Evolutionary conservation across 2,329 filamentous ascomycete genomes (phyloP).

Genomic region (Zopfia rhizophila): DNA sequence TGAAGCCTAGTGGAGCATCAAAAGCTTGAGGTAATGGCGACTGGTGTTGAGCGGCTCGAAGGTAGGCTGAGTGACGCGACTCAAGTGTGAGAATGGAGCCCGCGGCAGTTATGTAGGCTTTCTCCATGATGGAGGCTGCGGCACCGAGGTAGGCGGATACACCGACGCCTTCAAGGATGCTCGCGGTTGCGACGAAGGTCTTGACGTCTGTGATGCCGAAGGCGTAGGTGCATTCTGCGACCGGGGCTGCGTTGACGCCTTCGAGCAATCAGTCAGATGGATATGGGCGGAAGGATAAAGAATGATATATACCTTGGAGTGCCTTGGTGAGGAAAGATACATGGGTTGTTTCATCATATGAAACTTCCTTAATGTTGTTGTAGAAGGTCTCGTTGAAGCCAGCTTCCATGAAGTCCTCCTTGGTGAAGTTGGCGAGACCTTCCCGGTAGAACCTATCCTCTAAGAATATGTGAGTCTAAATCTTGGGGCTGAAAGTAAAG

Average conservation of each 20-base stretch:
- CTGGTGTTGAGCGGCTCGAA: conserved; percentile 62
- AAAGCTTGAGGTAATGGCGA: conserved; percentile 68
- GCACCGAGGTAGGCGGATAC: conserved; percentile 71
- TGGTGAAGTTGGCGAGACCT: conserved; percentile 67
- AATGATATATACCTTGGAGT: conserved; percentile 36
- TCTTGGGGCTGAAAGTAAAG: background rate
- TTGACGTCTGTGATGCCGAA: conserved; percentile 63
- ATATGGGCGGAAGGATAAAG: background rate
- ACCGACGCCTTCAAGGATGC: conserved; percentile 66
- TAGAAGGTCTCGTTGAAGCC: conserved; percentile 65
- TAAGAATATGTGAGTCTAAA: conserved; percentile 37
- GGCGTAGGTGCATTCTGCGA: conserved; percentile 65
- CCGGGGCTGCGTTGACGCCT: conserved; percentile 61
- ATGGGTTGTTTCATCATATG: conserved; percentile 67
- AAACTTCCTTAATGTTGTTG: conserved; percentile 66
- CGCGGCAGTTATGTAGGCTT: conserved; percentile 69
- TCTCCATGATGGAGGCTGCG: conserved; percentile 66
- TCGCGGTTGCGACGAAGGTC: conserved; percentile 63
- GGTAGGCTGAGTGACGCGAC: conserved; percentile 71
- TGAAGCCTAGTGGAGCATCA: conserved; percentile 67
- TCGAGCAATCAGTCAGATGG: conserved; percentile 3
- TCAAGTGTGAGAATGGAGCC: conserved; percentile 73
- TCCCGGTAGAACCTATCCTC: conserved; percentile 72
- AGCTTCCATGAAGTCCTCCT: conserved; percentile 62
- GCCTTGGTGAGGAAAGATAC: conserved; percentile 65